Evolutionary conservation across 2,329 filamentous ascomycete genomes (phyloP).

Genomic region (Phoma herbarum): DNA sequence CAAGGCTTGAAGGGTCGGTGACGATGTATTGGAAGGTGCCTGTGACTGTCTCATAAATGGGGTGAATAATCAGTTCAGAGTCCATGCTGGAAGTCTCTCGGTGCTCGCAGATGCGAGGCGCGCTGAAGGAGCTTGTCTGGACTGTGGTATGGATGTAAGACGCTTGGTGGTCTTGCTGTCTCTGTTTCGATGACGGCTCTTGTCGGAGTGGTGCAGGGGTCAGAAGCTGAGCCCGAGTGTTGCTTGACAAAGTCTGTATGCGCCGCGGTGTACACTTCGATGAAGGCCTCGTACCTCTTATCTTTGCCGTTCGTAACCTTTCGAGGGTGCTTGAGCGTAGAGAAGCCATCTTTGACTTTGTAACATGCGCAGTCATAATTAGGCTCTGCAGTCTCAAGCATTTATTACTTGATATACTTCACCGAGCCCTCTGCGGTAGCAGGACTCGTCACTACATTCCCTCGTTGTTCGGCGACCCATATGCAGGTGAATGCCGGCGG

Average conservation of each 20-base stretch:
- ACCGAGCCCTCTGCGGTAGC: too few species aligned
- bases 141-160: not conserved
- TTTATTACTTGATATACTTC: not conserved
- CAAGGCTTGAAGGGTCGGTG: constrained; percentile 59
- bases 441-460: not conserved
- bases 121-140: not conserved
- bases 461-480: constrained; percentile 13
- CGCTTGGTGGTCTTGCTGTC: not conserved
- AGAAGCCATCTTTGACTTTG: not conserved
- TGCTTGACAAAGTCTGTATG: not conserved
- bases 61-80: constrained; percentile 28
- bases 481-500: not conserved
- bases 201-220: not conserved
- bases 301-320: not conserved
- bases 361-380: not conserved
- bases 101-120: not conserved
- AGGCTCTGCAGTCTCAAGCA: not conserved
- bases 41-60: constrained; percentile 53
- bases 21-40: constrained; percentile 70
- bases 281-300: not conserved
- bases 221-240: not conserved
- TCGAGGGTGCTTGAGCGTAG: not conserved
- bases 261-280: not conserved
- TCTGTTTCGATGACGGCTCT: not conserved
- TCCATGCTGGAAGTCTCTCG: not conserved